Evolutionary conservation across 768 basidiomycete species (phyloP), one percentile per base, ranked within the genome.

Genomic region (Collybia sp.): DNA sequence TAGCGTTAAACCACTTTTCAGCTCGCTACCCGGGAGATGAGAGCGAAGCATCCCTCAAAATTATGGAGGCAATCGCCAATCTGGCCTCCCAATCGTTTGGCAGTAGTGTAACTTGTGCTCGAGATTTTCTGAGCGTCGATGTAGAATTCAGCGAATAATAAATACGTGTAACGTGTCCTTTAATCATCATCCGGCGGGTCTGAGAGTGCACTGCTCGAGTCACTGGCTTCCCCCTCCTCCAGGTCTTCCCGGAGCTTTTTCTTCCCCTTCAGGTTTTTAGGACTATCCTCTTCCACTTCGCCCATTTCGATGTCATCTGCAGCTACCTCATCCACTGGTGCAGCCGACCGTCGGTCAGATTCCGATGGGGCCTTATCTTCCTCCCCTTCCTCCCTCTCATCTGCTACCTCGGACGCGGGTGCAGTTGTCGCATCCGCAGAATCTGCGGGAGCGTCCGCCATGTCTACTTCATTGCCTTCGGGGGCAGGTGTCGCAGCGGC

Each of bases 291-390:
- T 49, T 87, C 83, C 2, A 92, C 77, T 58, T 92, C 89, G n/a
- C 89, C 89, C 89, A 92, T 92, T 63, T 92, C 89, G 51, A 92
- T 90, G 51, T 92, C 88, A 52, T 87, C 77, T 20, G 80, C 62
- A 52, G 40, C 65, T 11, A 47, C 50, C 53, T 52, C 53, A 40
- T 48, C 48, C 47, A 63, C 65, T 18, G 42, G 48, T 12, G 47
- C 20, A 31, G 49, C 46, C 1, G 25, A 56, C 18, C 30, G 57
- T 46, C 33, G 57, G 32, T 38, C 25, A 25, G 54, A 42, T 48
- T 45, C 52, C 39, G 46, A 49, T n/a, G 51, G 47, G n/a, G 43
- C 38, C 52, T 57, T 65, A 39, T 73, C 72, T n/a, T 73, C 76
- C 30, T 68, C 57, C 30, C 53, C 70, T 48, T 73, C 68, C 41